Conservation (phyloP, 148 eudicot species). For the Rhododendron kiyosumense region DNA sequence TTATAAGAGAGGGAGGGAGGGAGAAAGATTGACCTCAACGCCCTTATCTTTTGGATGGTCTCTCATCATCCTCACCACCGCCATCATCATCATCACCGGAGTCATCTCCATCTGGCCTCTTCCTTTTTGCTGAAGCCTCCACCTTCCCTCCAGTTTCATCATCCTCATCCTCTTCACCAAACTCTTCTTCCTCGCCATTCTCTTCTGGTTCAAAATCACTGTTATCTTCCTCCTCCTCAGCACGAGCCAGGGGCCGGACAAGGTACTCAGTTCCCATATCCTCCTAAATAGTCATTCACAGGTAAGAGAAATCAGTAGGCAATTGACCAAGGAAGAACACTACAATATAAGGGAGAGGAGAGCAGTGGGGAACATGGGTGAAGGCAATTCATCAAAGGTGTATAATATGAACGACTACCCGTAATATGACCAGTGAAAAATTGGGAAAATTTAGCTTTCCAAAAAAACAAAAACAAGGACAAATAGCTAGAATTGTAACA, state of each 20-base stretch:
- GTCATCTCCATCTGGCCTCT: conserved; percentile 61
- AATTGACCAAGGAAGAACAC: not conserved
- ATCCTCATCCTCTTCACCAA: conserved; percentile 41
- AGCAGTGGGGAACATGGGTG: not conserved
- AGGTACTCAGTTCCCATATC: conserved; percentile 68
- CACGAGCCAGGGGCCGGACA: conserved; percentile 57
- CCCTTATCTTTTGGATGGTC: conserved; percentile 72
- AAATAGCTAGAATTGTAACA: not conserved
- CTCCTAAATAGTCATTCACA: conserved; percentile 32
- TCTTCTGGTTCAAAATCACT: conserved; percentile 79
- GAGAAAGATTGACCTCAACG: conserved; percentile 16
- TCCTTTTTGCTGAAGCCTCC: conserved; percentile 67
- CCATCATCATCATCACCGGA: conserved; percentile 34
- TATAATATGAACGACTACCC: not conserved
- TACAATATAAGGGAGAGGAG: not conserved
- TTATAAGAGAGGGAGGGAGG: conserved; percentile 2
- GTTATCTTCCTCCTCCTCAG: conserved; percentile 80
- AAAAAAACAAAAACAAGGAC: not conserved
- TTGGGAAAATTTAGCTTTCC: not conserved
- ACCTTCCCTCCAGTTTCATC: conserved; percentile 40
- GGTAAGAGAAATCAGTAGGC: not conserved
- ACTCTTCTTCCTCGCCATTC: conserved; percentile 62
- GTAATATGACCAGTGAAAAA: not conserved
- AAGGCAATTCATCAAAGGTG: not conserved
- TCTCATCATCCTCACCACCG: conserved; percentile 66